Base-by-base conservation (phyloP, 768 basidiomycete genomes). In the Collybia sordida region DNA sequence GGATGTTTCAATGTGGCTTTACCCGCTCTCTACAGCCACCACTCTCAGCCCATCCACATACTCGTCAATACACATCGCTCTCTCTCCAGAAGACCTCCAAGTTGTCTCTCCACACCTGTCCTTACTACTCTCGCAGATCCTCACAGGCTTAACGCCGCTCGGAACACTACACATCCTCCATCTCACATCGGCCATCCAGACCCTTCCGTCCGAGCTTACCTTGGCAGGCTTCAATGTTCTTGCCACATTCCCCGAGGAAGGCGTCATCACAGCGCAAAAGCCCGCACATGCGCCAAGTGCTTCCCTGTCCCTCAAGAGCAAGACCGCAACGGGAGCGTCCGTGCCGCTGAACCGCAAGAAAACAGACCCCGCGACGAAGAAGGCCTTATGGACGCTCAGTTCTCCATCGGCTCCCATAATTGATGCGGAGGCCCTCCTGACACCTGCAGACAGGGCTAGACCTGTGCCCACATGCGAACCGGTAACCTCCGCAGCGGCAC, bases 371-470 rank as follows among this genome's bases (percentile, higher is more conserved):
- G 85, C 88, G 7, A 81, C 86, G 42, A 96, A 94, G 70, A 88
- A 93, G 54, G 90, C 91, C 0, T 75, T 98, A 28, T 97, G 95
- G 95, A 76, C 91, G 0, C 74, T 95, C 25, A 85, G 74, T 34
- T 70, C 87, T 1, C 81, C 89, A 2, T 75, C 83, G 0, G 81
- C 89, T 3, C 82, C 89, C 0, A 72, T 81, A 7, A 90, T 96
- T 51, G 90, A 96, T 63, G 79, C 91, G 7, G 89, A 93, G 50
- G 75, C 85, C 21, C 82, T 97, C 25, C 80, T 98, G 38, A 94
- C 93, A 9, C 76, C 84, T 21, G 87, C 82, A 34, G 96, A 98
- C 64, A 86, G 86, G 50, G 76, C 74, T 25, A 84, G 92, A 2
- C 94, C 93, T 0, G 78, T 80, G 27, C 86, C 88, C 22, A 79